phyloP scores from a whole-genome alignment of 179 eudicot genomes.

The Spinacia oleracea region DNA sequence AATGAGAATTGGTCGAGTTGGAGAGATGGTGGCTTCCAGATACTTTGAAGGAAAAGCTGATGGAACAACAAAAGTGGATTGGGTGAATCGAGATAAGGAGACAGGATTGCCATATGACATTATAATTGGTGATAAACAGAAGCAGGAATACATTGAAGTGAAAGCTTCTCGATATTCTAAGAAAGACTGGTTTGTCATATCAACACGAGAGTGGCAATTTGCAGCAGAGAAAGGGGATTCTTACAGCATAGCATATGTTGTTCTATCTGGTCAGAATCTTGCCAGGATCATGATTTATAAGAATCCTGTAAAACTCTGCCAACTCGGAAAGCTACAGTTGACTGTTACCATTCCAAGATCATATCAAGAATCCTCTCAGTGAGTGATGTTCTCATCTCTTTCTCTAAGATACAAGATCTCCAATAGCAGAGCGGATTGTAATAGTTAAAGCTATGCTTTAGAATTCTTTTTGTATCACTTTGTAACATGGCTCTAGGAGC shows the following conservation, averaged over 20 bases:
- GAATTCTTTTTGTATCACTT: neutral
- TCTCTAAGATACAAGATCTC: no score
- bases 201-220: conserved; percentile 85
- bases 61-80: conserved; percentile 38
- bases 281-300: conserved; percentile 59
- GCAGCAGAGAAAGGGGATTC: conserved; percentile 76
- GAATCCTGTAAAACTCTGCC: conserved; percentile 68
- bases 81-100: conserved; percentile 82
- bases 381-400: neutral
- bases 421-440: no score
- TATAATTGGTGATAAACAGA: conserved; percentile 44
- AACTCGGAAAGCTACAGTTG: conserved; percentile 58
- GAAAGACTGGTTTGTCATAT: conserved; percentile 75
- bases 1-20: conserved; percentile 57
- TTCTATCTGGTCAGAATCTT: conserved; percentile 38
- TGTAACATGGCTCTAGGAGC: neutral
- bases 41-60: conserved; percentile 50
- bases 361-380: conserved; percentile 23
- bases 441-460: no score
- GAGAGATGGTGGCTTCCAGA: conserved; percentile 75
- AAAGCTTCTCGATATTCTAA: conserved; percentile 69
- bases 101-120: conserved; percentile 86
- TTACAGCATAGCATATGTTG: conserved; percentile 78
- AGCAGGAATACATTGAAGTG: conserved; percentile 76
- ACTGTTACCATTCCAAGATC: conserved; percentile 55